phyloP scores from a whole-genome alignment of 139 green algal species.

The Diplosphaera chodatii region DNA sequence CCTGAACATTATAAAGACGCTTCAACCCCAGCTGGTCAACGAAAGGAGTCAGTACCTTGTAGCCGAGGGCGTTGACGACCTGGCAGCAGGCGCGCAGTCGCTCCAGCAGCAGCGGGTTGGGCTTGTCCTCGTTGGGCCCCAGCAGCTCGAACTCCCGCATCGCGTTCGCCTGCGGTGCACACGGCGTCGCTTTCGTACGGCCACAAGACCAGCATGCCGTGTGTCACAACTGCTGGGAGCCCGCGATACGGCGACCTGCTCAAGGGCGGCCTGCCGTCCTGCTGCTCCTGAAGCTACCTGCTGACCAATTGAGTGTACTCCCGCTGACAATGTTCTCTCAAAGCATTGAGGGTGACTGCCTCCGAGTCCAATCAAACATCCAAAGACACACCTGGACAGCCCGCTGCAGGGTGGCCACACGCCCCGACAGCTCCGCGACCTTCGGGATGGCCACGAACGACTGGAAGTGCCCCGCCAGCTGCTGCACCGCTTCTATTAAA shows the following conservation, averaged over 20 bases:
- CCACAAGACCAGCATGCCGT: too few species aligned
- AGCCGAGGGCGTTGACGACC: constrained; percentile 85
- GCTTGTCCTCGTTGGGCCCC: constrained; percentile 13
- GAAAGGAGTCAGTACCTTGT: constrained; percentile 38
- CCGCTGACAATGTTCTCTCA: neutral
- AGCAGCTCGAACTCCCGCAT: constrained; percentile 25
- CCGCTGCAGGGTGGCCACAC: constrained; percentile 46
- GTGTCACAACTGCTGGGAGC: too few species aligned
- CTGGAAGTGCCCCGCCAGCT: constrained; percentile 90
- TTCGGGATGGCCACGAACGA: constrained; percentile 83
- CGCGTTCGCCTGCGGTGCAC: neutral
- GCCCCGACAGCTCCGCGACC: constrained; percentile 57
- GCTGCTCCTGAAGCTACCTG: too few species aligned
- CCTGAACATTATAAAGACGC: too few species aligned
- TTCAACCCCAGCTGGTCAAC: too few species aligned
- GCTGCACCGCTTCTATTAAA: constrained; percentile 88
- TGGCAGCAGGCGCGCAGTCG: constrained; percentile 83
- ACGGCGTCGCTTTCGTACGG: too few species aligned
- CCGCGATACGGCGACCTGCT: too few species aligned
- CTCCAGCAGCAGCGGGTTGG: constrained; percentile 64
- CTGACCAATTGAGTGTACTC: too few species aligned
- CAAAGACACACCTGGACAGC: neutral
- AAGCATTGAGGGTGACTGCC: too few species aligned
- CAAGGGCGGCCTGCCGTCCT: too few species aligned
- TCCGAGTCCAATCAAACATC: too few species aligned